These are phyloP conservation scores for Fonsecaea erecta DNA, from an alignment of 2,329 filamentous ascomycete species.

Conservation along the genomic window DNA sequence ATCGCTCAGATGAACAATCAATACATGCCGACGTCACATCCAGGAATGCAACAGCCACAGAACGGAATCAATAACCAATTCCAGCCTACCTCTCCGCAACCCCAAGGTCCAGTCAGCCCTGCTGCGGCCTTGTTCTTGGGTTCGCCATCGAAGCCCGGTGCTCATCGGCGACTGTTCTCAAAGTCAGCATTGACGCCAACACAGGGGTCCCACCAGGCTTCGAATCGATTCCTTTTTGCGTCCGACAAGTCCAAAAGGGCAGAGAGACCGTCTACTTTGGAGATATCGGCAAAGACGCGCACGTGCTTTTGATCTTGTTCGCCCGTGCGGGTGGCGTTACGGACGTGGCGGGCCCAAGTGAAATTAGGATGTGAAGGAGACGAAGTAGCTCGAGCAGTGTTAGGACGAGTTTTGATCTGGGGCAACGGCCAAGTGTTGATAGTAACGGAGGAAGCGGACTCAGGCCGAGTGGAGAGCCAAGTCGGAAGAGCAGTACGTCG, in stretches of 20 bases:
- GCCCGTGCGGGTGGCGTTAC: conserved; percentile 79
- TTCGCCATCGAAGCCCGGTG: too few species aligned
- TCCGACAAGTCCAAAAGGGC: too few species aligned
- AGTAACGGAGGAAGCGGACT: conserved; percentile 14
- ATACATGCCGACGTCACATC: conserved; percentile 41
- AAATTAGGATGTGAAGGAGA: conserved; percentile 74
- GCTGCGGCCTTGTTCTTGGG: too few species aligned
- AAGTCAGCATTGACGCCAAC: too few species aligned
- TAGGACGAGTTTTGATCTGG: conserved; percentile 56
- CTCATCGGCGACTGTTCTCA: too few species aligned
- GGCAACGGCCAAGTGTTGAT: conserved; percentile 32
- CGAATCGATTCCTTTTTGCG: too few species aligned
- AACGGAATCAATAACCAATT: conserved; percentile 45
- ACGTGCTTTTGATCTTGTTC: conserved; percentile 90
- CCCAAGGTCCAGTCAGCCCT: conserved; percentile 45
- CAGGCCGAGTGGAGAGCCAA: conserved; percentile 20
- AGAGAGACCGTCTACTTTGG: too few species aligned
- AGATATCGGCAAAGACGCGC: too few species aligned
- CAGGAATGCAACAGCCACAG: conserved; percentile 39
- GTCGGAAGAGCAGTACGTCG: conserved; percentile 11
- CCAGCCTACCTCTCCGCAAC: conserved; percentile 47
- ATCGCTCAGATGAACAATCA: conserved; percentile 32
- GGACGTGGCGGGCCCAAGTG: conserved; percentile 77
- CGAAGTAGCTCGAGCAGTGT: conserved; percentile 78
- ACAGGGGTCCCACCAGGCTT: too few species aligned